Evolutionary conservation across 768 basidiomycete genomes (phyloP).

Genomic region (Boletus tomentosulus): DNA sequence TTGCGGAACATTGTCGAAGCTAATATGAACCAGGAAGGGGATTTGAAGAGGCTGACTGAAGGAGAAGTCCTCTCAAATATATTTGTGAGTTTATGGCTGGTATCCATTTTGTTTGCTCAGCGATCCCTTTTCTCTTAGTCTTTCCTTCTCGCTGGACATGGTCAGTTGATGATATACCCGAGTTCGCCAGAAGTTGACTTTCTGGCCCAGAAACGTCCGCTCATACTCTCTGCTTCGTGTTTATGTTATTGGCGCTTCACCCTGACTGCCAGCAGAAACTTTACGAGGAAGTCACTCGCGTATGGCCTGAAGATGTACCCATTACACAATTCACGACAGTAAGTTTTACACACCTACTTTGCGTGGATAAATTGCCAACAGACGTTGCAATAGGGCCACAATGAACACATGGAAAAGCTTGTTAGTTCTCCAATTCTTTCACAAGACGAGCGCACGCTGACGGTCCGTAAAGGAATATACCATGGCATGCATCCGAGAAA

Average conservation of each 20-base stretch:
- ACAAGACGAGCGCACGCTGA: not conserved
- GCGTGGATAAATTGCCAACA: not conserved
- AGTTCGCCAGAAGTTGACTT: constrained; percentile 2
- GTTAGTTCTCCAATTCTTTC: constrained; percentile 19
- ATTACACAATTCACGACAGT: constrained; percentile 27
- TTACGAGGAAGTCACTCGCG: constrained; percentile 34
- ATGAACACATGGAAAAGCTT: constrained; percentile 35
- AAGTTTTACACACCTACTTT: constrained; percentile 1
- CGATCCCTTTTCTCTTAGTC: constrained; percentile 22
- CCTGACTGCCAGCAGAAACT: constrained; percentile 47
- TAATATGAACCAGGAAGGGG: constrained; percentile 37
- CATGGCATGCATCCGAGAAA: constrained; percentile 41
- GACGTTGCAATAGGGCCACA: constrained; percentile 32
- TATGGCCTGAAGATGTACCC: constrained; percentile 40
- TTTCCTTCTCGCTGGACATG: constrained; percentile 49
- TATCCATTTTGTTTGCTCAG: not conserved
- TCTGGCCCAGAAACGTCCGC: constrained; percentile 43
- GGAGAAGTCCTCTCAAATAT: constrained; percentile 46
- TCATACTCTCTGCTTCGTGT: constrained; percentile 40
- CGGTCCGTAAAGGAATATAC: constrained; percentile 37
- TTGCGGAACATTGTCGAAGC: constrained; percentile 45
- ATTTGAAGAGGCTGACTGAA: constrained; percentile 35
- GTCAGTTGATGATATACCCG: constrained; percentile 20
- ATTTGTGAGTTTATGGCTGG: constrained; percentile 34
- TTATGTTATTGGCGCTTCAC: constrained; percentile 45